Conservation (phyloP, 2,329 filamentous ascomycete species). For the Colletotrichum sidae region DNA sequence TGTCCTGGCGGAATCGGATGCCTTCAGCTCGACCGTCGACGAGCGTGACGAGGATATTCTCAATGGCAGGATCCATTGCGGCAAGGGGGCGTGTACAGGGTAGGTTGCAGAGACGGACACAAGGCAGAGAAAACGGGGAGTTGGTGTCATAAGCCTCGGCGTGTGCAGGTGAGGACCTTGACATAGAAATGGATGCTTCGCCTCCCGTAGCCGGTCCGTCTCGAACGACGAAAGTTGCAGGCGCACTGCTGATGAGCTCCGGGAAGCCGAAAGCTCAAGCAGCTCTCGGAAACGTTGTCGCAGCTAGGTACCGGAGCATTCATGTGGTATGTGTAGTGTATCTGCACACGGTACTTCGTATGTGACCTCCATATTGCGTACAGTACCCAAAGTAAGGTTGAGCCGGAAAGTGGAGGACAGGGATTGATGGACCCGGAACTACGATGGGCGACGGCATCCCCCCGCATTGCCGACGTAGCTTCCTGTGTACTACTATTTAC, state of each 20-base stretch:
- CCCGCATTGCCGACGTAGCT: slow-evolving; percentile 21
- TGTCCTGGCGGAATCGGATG: slow-evolving; percentile 56
- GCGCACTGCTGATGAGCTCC: too few relatives aligned
- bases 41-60: slow-evolving; percentile 51
- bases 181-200: too few relatives aligned
- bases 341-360: too few relatives aligned
- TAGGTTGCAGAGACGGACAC: not conserved
- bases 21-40: slow-evolving; percentile 58
- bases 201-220: too few relatives aligned
- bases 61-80: slow-evolving; percentile 25
- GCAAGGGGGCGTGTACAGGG: not conserved
- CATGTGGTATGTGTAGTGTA: too few relatives aligned
- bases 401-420: slow-evolving; percentile 35
- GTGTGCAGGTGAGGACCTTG: too few relatives aligned
- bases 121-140: not conserved
- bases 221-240: too few relatives aligned
- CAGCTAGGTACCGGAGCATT: too few relatives aligned
- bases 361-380: too few relatives aligned
- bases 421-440: not conserved
- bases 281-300: too few relatives aligned
- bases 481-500: not conserved
- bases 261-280: too few relatives aligned
- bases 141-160: not conserved
- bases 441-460: not conserved
- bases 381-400: not conserved